Conservation (phyloP, 768 basidiomycete genomes). For the Obba rivulosa region DNA sequence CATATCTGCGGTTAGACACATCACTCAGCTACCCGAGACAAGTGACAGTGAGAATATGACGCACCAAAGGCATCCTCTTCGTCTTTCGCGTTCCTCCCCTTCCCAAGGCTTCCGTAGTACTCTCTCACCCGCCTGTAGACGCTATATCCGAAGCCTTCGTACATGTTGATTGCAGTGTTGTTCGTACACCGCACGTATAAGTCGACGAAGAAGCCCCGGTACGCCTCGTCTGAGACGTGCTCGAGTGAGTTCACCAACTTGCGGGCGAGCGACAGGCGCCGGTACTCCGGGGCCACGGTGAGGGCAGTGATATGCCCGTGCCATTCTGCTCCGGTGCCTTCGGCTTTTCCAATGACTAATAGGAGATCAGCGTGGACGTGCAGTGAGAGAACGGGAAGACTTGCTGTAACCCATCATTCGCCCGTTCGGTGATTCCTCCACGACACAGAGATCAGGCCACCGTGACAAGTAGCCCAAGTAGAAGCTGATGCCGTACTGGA, state of each 20-base stretch:
- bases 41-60: neutral
- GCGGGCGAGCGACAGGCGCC: slow-evolving; percentile 80
- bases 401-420: slow-evolving; percentile 92
- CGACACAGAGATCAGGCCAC: slow-evolving; percentile 90
- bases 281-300: slow-evolving; percentile 91
- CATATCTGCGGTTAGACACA: too few species aligned
- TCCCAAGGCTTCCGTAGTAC: slow-evolving; percentile 78
- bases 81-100: slow-evolving; percentile 71
- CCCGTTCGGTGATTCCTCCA: slow-evolving; percentile 75
- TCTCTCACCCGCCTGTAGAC: slow-evolving; percentile 88
- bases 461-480: slow-evolving; percentile 84
- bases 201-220: slow-evolving; percentile 89
- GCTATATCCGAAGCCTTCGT: slow-evolving; percentile 89
- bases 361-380: neutral
- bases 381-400: slow-evolving; percentile 19
- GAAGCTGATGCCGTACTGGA: slow-evolving; percentile 86
- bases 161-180: slow-evolving; percentile 74
- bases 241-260: slow-evolving; percentile 87
- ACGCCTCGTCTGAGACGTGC: slow-evolving; percentile 71
- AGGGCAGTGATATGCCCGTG: slow-evolving; percentile 95
- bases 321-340: slow-evolving; percentile 71
- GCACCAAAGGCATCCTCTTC: slow-evolving; percentile 90
- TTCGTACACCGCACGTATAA: slow-evolving; percentile 93
- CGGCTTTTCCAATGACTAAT: slow-evolving; percentile 90
- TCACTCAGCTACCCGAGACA: too few species aligned